Conservation (phyloP, 257 asterid genomes). For the Nicotiana undulata region DNA sequence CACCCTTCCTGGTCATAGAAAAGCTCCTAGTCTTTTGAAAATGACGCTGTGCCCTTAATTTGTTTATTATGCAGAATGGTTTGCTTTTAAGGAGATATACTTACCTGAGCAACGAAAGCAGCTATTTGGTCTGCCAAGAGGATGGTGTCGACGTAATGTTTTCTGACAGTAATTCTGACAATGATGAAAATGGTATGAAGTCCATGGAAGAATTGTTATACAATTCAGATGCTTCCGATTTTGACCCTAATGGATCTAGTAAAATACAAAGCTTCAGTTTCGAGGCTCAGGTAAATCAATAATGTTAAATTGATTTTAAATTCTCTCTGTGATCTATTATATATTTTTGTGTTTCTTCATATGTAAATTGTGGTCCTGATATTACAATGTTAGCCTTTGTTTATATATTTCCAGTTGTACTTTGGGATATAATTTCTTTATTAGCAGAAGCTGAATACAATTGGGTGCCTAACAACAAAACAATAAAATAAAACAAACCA, state of each 20-base stretch:
- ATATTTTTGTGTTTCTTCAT: background rate
- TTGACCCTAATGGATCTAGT: constrained; percentile 43
- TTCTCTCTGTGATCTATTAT: background rate
- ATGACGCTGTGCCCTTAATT: constrained; percentile 16
- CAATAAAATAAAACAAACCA: background rate
- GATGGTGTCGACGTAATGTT: constrained; percentile 78
- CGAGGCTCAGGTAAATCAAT: constrained; percentile 74
- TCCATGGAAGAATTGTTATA: constrained; percentile 35
- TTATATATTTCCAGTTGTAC: constrained; percentile 2
- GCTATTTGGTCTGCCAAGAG: constrained; percentile 64
- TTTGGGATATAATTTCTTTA: background rate
- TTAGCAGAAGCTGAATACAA: background rate
- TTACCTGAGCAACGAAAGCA: constrained; percentile 81
- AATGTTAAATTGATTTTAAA: background rate
- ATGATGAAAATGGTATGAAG: constrained; percentile 29
- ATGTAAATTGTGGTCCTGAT: background rate
- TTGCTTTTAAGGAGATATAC: constrained; percentile 64
- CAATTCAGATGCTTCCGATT: constrained; percentile 36
- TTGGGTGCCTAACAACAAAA: constrained; percentile 1
- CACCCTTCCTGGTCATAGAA: background rate
- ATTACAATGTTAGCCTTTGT: background rate
- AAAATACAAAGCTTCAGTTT: constrained; percentile 72
- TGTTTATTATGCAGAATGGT: constrained; percentile 60
- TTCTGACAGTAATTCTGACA: constrained; percentile 36
- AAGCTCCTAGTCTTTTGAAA: constrained; percentile 3